Conservation (phyloP, 1,139 yeast genomes). For the Nakaseomyces bracarensis region DNA sequence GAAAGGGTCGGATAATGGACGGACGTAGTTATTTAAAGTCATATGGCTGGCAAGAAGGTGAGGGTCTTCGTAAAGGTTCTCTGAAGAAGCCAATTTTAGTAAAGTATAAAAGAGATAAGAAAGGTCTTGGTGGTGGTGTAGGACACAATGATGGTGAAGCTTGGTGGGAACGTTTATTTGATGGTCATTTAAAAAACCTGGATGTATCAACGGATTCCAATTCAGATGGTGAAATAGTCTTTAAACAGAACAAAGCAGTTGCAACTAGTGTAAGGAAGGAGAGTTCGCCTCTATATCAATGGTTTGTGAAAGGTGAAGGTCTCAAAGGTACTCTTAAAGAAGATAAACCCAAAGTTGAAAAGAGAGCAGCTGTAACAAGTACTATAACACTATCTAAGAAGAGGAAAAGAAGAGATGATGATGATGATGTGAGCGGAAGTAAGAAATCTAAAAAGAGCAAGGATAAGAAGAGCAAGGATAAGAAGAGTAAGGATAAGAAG, state of each 20-base stretch:
- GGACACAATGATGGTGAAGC: constrained; percentile 54
- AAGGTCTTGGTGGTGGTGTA: constrained; percentile 52
- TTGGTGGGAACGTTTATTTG: constrained; percentile 97
- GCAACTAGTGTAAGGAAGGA: constrained; percentile 43
- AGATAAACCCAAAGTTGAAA: constrained; percentile 18
- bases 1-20: constrained; percentile 49
- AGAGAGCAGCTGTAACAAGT: constrained; percentile 10
- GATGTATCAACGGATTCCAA: constrained; percentile 44
- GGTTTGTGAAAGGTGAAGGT: constrained; percentile 80
- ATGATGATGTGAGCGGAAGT: constrained; percentile 10
- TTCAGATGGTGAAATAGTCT: constrained; percentile 34
- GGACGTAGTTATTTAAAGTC: constrained; percentile 63
- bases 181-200: constrained; percentile 76
- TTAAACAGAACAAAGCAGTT: constrained; percentile 39
- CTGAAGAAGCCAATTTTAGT: constrained; percentile 78
- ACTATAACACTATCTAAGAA: constrained; percentile 12
- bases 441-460: constrained; percentile 15
- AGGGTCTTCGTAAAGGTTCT: constrained; percentile 73
- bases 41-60: constrained; percentile 90
- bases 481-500: constrained; percentile 22
- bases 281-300: constrained; percentile 52
- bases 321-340: constrained; percentile 65
- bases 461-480: constrained; percentile 19
- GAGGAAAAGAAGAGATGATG: constrained; percentile 15
- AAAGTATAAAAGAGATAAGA: constrained; percentile 80